Conservation (phyloP, 441 rosid genomes). For the Daphne laureola region DNA sequence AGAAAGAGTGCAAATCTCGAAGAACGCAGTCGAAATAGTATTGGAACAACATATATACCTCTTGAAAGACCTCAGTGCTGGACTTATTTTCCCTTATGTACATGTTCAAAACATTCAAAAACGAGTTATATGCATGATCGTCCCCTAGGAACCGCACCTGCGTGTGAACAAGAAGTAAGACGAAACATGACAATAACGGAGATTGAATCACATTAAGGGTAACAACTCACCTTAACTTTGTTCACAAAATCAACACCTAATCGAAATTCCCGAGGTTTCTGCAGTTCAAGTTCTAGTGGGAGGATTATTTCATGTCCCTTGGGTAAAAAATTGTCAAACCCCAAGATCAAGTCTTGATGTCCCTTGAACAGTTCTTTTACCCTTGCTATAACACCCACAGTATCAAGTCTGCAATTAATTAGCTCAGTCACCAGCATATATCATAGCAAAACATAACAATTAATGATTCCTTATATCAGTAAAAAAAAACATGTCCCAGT, state of each 20-base stretch:
- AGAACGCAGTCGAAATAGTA: constrained; percentile 8
- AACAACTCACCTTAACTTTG: constrained; percentile 80
- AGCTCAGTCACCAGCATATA: constrained; percentile 14
- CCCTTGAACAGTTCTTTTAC: constrained; percentile 95
- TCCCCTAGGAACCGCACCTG: constrained; percentile 98
- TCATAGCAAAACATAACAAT: constrained; percentile 3
- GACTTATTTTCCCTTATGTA: constrained; percentile 95
- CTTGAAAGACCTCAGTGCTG: constrained; percentile 79
- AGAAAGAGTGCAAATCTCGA: constrained; percentile 5
- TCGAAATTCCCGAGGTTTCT: constrained; percentile 96
- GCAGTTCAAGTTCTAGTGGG: too few species aligned
- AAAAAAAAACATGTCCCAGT: neutral
- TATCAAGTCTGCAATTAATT: constrained; percentile 64
- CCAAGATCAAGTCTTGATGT: constrained; percentile 80
- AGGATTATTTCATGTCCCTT: too few species aligned
- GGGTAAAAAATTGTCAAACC: constrained; percentile 96
- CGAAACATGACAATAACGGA: constrained; percentile 13
- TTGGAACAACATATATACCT: constrained; percentile 53
- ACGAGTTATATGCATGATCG: constrained; percentile 83
- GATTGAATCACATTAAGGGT: constrained; percentile 8
- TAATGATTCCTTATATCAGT: too few species aligned
- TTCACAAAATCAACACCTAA: constrained; percentile 96
- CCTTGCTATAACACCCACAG: constrained; percentile 85
- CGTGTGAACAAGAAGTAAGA: constrained; percentile 15
- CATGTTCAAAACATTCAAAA: constrained; percentile 93